Conservation (phyloP, 2,329 filamentous ascomycete genomes). For the Helminthosporium solani region DNA sequence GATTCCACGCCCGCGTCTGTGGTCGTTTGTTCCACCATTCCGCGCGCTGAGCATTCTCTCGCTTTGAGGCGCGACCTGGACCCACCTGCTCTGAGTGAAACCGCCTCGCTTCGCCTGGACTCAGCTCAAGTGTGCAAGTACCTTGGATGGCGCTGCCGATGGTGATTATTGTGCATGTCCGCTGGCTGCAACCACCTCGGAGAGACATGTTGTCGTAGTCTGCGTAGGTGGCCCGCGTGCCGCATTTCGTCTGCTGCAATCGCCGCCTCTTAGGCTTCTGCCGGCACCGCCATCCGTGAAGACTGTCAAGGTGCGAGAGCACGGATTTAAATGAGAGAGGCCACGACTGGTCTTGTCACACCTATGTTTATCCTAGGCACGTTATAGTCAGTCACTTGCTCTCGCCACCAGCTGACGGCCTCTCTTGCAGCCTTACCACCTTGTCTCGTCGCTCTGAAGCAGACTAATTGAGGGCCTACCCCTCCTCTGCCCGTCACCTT, state of each 20-base stretch:
- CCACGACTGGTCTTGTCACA: constrained; percentile 4
- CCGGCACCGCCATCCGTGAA: neutral
- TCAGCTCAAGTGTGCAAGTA: neutral
- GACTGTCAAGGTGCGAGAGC: constrained; percentile 1
- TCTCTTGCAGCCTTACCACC: constrained; percentile 7
- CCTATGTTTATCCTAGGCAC: neutral
- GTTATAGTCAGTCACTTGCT: constrained; percentile 1
- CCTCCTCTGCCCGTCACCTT: constrained; percentile 2
- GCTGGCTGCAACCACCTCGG: no score
- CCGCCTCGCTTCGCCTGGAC: neutral
- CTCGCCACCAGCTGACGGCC: constrained; percentile 5
- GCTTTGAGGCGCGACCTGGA: neutral
- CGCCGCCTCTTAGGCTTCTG: neutral
- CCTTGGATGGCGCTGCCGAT: neutral
- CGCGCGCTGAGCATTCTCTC: neutral
- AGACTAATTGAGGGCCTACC: constrained; percentile 4
- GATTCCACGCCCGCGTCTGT: no score
- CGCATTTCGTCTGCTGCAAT: neutral
- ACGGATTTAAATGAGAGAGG: constrained; percentile 6
- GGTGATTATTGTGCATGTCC: neutral
- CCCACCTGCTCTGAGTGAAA: neutral
- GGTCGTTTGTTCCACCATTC: neutral
- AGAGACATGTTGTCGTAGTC: no score
- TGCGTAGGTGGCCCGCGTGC: no score
- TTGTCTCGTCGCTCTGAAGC: constrained; percentile 4